Base-by-base conservation (phyloP, 805 yeast species). In the Starmerella etchellsii region DNA sequence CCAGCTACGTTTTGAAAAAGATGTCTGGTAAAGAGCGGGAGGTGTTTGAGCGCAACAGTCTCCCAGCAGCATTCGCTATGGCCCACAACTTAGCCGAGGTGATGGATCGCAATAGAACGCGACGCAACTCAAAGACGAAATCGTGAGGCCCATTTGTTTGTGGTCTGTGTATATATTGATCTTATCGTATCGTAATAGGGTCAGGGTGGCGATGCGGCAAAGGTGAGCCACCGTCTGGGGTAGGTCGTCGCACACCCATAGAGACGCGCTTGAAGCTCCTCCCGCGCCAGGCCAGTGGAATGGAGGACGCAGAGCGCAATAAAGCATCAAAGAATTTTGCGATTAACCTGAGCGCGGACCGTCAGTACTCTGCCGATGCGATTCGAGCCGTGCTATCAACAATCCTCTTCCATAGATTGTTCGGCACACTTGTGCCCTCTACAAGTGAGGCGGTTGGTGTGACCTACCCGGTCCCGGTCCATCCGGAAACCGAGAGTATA, bases 381-480 rank as follows among this genome's bases (percentile, higher is more conserved):
- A 57, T 74, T 14, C 68, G 65, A 52, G 76, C 78, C 62, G 57
- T 78, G 22, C 56, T 81, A 40, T 75, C 81, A 64, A 64, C 81
- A 2, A 73, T 81, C 16, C 71, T 81, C 55, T 81, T 81, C 56
- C 72, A 75, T 41, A 61, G 93, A 33, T 61, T 78, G 22, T 74
- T 81, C 54, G 88, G 87, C 0, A 68, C 76, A 1, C 63, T 78
- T 15, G 57, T 61, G 1, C 84, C 87, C 2, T 57, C 62, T 14
- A 67, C 72, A 3, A 59, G 62, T n/a, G 77, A 74, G 46, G 73
- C 75, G 38, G 57, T 71, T 9, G 76, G 70, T 15, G 64, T 78
- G 2, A 67, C 81, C 4, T 80, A 78, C 36, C 44, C 53, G 4
- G 22, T 24, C 6, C 41, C 46, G 18, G 36, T 40, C 19, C 43